A percentile compares a stretch with the other conserved stretches of the same genome.
Conservation (phyloP, 2,329 filamentous ascomycete species). For the Hypoxylon sp. region DNA sequence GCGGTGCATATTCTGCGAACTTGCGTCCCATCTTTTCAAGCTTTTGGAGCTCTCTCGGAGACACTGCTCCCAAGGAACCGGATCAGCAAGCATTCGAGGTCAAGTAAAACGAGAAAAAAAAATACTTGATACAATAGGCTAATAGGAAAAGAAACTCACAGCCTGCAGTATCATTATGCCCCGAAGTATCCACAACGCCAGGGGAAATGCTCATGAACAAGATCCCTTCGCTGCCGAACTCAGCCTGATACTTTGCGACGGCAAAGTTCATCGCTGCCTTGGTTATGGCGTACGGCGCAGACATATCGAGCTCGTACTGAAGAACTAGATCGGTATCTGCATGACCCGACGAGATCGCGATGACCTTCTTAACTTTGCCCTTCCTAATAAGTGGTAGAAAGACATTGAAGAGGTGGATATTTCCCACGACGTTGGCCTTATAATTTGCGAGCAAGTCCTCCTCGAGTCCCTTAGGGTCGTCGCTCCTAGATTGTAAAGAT, state of each 20-base stretch:
- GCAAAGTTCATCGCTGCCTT: slow-evolving; percentile 61
- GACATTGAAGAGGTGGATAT: slow-evolving; percentile 67
- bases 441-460: slow-evolving; percentile 55
- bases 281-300: slow-evolving; percentile 55
- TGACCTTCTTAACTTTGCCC: slow-evolving; percentile 58
- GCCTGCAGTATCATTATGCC: background rate
- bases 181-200: slow-evolving; percentile 61
- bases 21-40: slow-evolving; percentile 24
- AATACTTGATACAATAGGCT: background rate
- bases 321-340: slow-evolving; percentile 65
- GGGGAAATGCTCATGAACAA: slow-evolving; percentile 67
- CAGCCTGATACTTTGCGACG: slow-evolving; percentile 67
- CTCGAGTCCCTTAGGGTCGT: slow-evolving; percentile 55
- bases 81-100: slow-evolving; percentile 2
- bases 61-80: slow-evolving; percentile 32
- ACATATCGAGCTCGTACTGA: slow-evolving; percentile 41
- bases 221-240: slow-evolving; percentile 65
- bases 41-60: slow-evolving; percentile 5
- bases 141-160: slow-evolving; percentile 16
- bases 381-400: slow-evolving; percentile 68
- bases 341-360: slow-evolving; percentile 61
- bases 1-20: slow-evolving; percentile 46
- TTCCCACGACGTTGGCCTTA: slow-evolving; percentile 66
- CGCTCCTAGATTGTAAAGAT: slow-evolving; percentile 42
- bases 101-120: background rate